These are phyloP conservation scores for Dorcoceras hygrometricum DNA, from an alignment of 257 asterid genomes.

Conservation along the genomic window DNA sequence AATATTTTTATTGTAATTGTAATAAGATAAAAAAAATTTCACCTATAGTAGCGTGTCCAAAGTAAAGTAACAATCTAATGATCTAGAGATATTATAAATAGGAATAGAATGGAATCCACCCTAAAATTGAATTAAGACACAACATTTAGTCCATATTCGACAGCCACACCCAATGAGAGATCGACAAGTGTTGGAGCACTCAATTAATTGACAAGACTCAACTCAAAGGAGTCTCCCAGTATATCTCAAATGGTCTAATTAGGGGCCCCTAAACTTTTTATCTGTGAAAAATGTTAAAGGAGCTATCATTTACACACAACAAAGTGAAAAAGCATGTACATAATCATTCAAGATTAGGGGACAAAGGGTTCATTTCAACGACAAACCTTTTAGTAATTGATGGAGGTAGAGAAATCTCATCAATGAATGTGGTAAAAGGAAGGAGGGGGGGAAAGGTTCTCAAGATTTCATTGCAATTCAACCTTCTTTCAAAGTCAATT, in stretches of 20 bases:
- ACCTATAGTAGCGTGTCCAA: too few species aligned
- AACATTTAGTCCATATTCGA: conserved; percentile 24
- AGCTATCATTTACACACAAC: conserved; percentile 47
- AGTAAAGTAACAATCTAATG: too few species aligned
- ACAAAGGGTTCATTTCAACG: conserved; percentile 60
- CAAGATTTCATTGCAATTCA: conserved; percentile 19
- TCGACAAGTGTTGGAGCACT: conserved; percentile 32
- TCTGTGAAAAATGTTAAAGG: conserved; percentile 20
- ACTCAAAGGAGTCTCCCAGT: conserved; percentile 36
- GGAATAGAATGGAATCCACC: too few species aligned
- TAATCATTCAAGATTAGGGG: conserved; percentile 55
- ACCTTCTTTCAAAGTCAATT: conserved; percentile 33
- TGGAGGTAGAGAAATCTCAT: conserved; percentile 23
- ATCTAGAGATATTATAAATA: too few species aligned
- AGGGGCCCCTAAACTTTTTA: conserved; percentile 38
- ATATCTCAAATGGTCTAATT: conserved; percentile 37
- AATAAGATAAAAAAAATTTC: too few species aligned
- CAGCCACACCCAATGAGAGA: conserved; percentile 30
- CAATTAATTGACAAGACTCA: conserved; percentile 63
- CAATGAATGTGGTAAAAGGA: conserved; percentile 20
- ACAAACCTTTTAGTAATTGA: conserved; percentile 40
- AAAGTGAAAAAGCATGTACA: conserved; percentile 39
- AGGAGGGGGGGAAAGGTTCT: too few species aligned
- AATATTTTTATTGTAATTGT: too few species aligned
- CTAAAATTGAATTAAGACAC: not conserved